Percentiles rank a stretch among this genome's conserved stretches.
Conservation (phyloP, 164 flowering plant species). For the Protea cynaroides region DNA sequence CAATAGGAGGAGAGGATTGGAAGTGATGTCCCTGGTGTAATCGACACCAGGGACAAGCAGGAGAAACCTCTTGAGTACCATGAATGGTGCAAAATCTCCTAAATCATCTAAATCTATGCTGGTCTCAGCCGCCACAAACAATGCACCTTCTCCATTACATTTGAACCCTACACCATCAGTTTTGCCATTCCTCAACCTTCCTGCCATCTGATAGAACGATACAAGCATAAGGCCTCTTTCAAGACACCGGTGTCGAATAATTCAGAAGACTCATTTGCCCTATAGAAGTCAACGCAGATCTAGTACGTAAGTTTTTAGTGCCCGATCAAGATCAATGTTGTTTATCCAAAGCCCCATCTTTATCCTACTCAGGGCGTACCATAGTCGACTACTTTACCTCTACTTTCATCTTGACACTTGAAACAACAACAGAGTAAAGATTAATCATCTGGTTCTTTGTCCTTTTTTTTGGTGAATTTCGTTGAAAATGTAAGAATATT, state of each 20-base stretch:
- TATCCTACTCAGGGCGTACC: conserved; percentile 22
- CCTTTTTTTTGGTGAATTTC: too few species aligned
- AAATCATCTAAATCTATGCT: conserved; percentile 29
- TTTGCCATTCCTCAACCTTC: conserved; percentile 26
- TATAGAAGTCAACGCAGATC: conserved; percentile 23
- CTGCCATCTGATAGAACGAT: conserved; percentile 40
- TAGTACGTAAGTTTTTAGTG: conserved; percentile 24
- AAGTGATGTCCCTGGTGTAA: conserved; percentile 26
- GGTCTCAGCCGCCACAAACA: conserved; percentile 33
- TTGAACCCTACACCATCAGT: conserved; percentile 34
- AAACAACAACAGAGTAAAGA: too few species aligned
- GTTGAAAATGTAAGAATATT: too few species aligned
- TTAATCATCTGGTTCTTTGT: too few species aligned
- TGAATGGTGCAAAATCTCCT: conserved; percentile 34
- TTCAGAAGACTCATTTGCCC: conserved; percentile 18
- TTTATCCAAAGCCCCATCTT: conserved; percentile 22
- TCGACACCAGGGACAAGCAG: conserved; percentile 33
- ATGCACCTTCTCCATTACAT: conserved; percentile 33
- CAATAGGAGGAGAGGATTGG: conserved; percentile 32
- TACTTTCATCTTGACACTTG: too few species aligned
- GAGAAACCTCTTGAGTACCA: conserved; percentile 25
- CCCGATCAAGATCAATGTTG: conserved; percentile 26
- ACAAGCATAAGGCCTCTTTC: conserved; percentile 33
- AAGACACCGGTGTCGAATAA: conserved; percentile 21
- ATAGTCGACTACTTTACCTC: conserved; percentile 20